Base-by-base conservation (phyloP, 1,284 basidiomycete species). In the Melampsora americana region DNA sequence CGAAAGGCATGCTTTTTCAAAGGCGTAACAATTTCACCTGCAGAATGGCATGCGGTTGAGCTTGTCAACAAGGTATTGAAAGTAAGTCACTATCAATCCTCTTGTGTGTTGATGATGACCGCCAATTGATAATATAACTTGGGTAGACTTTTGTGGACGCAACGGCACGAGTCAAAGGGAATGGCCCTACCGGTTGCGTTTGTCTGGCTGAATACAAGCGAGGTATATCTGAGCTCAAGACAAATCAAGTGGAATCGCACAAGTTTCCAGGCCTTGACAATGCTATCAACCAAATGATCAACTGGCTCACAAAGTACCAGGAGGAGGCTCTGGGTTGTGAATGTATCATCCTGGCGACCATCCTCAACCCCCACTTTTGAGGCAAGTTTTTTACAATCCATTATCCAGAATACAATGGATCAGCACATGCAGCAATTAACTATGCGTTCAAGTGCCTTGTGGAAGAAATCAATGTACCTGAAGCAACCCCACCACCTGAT, bases 271-370 rank as follows among this genome's bases (percentile, higher is more conserved):
- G 62, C 35, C 28, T 61, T 61, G 59, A 65, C 5, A 32, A 12
- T 32, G 35, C 44, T 14, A 39, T 35, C 20, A 14, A 26, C 23
- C 2, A 1, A 4, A 65, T 65, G 62, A 32, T 65, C 62, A 5
- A 65, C 9, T 16, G 62, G 62, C 32, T 65, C n/a, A 9, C 30
- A n/a, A 65, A 65, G 35, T 65, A 65, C 44, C 62, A 39, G 2
- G 5, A 32, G 4, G 62, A 65, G 62, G 62, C 62, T 16, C 35
- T 65, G 1, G 23, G 35, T n/a, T 65, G 28, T 65, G 62, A 65
- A 39, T 16, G 16, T 7, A 32, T 65, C 1, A 39, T 65, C 30
- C 23, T 65, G 14, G 26, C 28, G 14, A 65, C 62, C 12, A 65
- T 65, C 16, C n/a, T 65, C n/a, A 32, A 65, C 26, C 62, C 62